Base-by-base conservation (phyloP, 140 eudicot species). In the Anethum foeniculum region DNA sequence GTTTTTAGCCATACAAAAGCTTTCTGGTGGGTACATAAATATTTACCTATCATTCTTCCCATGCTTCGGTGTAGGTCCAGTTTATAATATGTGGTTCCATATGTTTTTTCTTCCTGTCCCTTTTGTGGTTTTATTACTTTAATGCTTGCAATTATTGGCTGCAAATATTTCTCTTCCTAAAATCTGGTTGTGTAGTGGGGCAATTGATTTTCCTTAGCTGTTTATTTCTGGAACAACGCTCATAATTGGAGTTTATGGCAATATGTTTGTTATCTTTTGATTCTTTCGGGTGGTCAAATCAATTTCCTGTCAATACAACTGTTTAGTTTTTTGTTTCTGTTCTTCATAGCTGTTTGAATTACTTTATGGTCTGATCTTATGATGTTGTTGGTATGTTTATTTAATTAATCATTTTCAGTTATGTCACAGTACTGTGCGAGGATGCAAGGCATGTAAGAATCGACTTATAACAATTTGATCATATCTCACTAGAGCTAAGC, bases 11-110 rank as follows among this genome's bases (percentile, higher is more conserved):
- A 71, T 71, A 67, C 27, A 71, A 71, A 39, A 34, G 16, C 72
- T 77, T 36, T 82, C 52, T 73, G 72, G 36, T 79, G 85, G 84
- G 86, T 80, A 84, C 87, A 82, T 85, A 21, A 38, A 64, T 79
- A 0, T 67, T 11, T 67, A 13, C 82, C 12, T 67, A 13, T 83
- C 75, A 46, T 86, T 79, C 90, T 73, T 79, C 90, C 92, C 83
- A 85, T 80, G 79, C 80, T 74, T 76, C 54, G 71, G 6, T 77
- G 84, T 79, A 78, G 93, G 93, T 75, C 94, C 90, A 77, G 21
- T 67, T 7, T 21, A 4, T 90, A 62, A 19, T 79, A 65, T 79
- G 85, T 87, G 85, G 84, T 87, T 86, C 78, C 90, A 80, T 85
- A 83, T 90, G 83, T 82, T 68, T 51, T 77, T 85, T 83, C 81